Base-by-base conservation (phyloP, 768 basidiomycete genomes). In the Leccinum sublutescens region DNA sequence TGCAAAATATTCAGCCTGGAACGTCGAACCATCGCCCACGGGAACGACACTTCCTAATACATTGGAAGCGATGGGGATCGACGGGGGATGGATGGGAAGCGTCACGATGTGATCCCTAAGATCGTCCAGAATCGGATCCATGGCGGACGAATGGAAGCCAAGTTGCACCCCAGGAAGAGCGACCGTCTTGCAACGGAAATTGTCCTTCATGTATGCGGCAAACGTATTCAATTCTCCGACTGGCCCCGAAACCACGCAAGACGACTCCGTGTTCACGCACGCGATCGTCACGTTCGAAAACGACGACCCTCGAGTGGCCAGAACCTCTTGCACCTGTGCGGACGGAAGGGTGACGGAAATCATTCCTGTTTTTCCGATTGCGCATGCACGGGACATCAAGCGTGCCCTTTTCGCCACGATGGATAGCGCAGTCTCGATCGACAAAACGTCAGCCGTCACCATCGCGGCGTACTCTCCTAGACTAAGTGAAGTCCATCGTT, bases 381-480 rank as follows among this genome's bases (percentile, higher is more conserved):
- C 63, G 64, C 86, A 88, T 55, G 75, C 78, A 49, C 71, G 72
- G 19, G 77, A 68, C 75, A 90, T 85, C 14, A 87, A 71, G n/a
- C 79, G 78, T 7, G 81, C 85, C 47, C 88, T 78, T 47, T 74
- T 74, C 2, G 84, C 85, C 43, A 90, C 79, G 25, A 90, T 68
- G 4, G 73, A 69, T 14, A 91, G 75, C 3, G 84, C 87, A 15
- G 81, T 82, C 60, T 81, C 74, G 17, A 90, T 71, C 0, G 78
- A 76, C 14, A 91, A 64, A 1, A 88, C 82, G 1, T 77, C 81
- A 0, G 88, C 83, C n/a, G 79, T 73, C 17, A 85, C 85, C 43
- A 91, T 79, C 10, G 86, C 89, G 8, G 84, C 84, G 56, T 88
- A 91, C 75, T 91, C 89, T 43, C 89, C 89, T 17, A 91, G 78